Conservation (phyloP, 352 stramenopile species). For the Elongisporangium undulatum region DNA sequence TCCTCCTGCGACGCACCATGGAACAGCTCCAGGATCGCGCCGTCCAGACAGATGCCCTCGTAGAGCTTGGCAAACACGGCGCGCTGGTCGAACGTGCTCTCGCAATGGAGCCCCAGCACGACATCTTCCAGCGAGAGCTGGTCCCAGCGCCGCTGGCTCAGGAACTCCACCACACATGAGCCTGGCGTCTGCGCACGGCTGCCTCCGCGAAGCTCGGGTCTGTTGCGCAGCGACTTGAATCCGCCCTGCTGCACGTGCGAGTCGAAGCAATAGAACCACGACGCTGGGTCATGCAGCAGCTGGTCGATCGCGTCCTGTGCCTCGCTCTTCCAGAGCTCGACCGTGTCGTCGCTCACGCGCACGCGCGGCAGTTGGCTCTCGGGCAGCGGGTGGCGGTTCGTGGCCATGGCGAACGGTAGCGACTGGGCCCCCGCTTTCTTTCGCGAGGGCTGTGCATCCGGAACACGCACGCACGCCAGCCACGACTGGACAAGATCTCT, state of each 20-base stretch:
- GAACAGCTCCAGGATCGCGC: conserved; percentile 10
- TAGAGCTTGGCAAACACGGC: conserved; percentile 10
- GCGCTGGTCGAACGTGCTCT: conserved; percentile 10
- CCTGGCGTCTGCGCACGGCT: neutral
- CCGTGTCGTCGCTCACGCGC: neutral
- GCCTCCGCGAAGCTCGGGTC: neutral
- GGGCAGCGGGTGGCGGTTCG: neutral
- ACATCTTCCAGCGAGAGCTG: conserved; percentile 9
- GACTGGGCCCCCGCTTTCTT: neutral
- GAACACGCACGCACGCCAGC: neutral
- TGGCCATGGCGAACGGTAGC: neutral
- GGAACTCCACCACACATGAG: neutral
- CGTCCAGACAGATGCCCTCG: conserved; percentile 10
- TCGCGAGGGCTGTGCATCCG: neutral
- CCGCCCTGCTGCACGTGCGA: neutral
- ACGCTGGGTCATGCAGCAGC: neutral
- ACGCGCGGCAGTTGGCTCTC: neutral
- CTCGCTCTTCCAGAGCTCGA: neutral
- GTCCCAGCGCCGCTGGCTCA: neutral
- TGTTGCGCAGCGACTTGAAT: neutral
- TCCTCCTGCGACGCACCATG: conserved; percentile 4
- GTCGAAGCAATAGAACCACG: neutral
- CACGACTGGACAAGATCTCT: neutral
- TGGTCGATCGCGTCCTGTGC: neutral
- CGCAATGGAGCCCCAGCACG: conserved; percentile 9